Evolutionary conservation across 352 stramenopile genomes (phyloP), one percentile per base, ranked within the genome.

Genomic region (Pythium aristosporum): DNA sequence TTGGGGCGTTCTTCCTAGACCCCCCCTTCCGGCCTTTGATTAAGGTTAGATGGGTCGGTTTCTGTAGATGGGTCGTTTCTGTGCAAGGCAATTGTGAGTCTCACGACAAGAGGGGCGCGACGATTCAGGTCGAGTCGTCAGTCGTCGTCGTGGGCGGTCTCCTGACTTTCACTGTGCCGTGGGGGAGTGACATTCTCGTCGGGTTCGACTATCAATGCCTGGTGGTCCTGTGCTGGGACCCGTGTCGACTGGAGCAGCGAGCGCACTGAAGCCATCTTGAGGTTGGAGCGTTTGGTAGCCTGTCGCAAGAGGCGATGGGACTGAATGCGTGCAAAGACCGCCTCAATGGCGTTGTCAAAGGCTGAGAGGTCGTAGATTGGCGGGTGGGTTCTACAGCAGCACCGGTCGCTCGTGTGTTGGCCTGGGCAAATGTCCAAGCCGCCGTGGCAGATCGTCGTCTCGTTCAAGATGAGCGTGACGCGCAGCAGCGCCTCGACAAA

Each of bases 401-500:
- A 91, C 36, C 63, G 56, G 13, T 79, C 75, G 9, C 77, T 88
- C 3, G 69, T 73, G 25, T 82, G 59, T 64, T 88, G 76, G 20
- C 63, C 69, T 0, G 76, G 72, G 30, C 82, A 91, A 12, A 88
- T 72, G 43, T 91, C 82, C 44, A 84, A 77, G 0, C 54, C 49
- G 23, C 80, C 82, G 7, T 70, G 39, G 37, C 82, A 91, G 43
- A 91, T 68, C 15, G 57, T 58, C 2, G 74, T 72, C 52, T 89
- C 82, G 15, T 81, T 72, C 41, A 67, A 76, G 28, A 79, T 61
- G 25, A 88, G 71, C 11, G 79, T 67, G 4, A 85, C 61, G 16
- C 77, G 80, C 5, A 85, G 44, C 30, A 85, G 57, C 25, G 76
- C 78, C 42, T 89, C 81, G 13, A 80, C 66, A 46, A 89, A 86